Percentiles rank a stretch among this genome's conserved stretches.
Evolutionary conservation across 2,329 filamentous ascomycete genomes (phyloP).

Genomic region (Curvularia verruculosa): DNA sequence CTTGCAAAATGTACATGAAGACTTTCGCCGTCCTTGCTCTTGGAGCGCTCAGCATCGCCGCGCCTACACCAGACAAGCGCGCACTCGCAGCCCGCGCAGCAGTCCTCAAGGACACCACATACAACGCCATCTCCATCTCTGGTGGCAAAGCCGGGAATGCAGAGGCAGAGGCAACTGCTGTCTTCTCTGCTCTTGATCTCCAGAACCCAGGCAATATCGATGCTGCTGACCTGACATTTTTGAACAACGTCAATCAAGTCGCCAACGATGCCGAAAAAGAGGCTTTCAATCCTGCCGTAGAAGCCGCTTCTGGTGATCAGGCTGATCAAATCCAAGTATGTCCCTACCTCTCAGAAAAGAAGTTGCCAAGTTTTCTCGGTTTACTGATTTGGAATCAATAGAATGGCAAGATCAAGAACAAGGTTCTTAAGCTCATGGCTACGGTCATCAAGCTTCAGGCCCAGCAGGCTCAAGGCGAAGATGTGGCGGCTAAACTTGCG

Average conservation of each 20-base stretch:
- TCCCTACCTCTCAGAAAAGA: neutral
- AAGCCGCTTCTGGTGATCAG: constrained; percentile 52
- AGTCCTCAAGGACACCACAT: constrained; percentile 41
- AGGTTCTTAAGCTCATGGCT: constrained; percentile 64
- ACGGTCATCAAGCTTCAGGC: constrained; percentile 60
- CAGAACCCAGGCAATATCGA: constrained; percentile 57
- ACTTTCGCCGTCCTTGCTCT: constrained; percentile 36
- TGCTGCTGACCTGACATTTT: constrained; percentile 57
- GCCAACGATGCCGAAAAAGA: constrained; percentile 62
- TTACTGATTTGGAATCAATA: constrained; percentile 26
- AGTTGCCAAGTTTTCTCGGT: neutral
- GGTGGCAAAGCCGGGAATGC: constrained; percentile 61
- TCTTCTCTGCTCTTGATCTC: constrained; percentile 60
- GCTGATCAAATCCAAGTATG: constrained; percentile 52
- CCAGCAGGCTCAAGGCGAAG: constrained; percentile 59
- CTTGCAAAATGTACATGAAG: constrained; percentile 40
- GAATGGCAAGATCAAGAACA: constrained; percentile 66
- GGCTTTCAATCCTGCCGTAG: constrained; percentile 61
- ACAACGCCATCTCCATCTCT: constrained; percentile 57
- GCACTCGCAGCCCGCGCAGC: constrained; percentile 28
- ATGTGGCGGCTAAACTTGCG: constrained; percentile 54
- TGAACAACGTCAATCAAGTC: constrained; percentile 59
- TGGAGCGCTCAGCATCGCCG: constrained; percentile 32
- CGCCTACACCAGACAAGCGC: constrained; percentile 18
- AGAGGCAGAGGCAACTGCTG: constrained; percentile 59